Conservation (phyloP, 73 alveolate species). For the Paramecium octaurelia region DNA sequence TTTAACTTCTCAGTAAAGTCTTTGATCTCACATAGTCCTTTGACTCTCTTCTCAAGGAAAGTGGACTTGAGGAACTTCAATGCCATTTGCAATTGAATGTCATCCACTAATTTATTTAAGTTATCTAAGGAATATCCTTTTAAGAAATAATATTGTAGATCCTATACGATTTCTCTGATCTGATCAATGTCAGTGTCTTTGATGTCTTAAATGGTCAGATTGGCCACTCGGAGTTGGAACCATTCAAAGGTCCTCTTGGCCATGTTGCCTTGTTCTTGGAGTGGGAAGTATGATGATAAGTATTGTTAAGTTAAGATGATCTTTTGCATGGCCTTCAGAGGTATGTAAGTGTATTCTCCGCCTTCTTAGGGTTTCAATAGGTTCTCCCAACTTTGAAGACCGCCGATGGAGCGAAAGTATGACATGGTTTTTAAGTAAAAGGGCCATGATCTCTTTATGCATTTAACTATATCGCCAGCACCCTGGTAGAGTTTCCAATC, state of each 20-base stretch:
- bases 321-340: background rate
- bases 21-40: conserved; percentile 72
- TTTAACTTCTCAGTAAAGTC: conserved; percentile 62
- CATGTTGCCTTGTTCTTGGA: conserved; percentile 11
- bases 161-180: conserved; percentile 51
- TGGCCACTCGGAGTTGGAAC: conserved; percentile 49
- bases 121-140: conserved; percentile 45
- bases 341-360: conserved; percentile 45
- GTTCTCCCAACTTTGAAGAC: conserved; percentile 38
- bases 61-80: conserved; percentile 65
- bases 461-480: background rate
- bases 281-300: background rate
- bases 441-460: background rate
- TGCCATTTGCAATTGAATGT: conserved; percentile 61
- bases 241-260: conserved; percentile 35
- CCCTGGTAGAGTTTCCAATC: conserved; percentile 42
- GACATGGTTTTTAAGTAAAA: background rate
- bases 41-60: conserved; percentile 73
- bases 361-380: background rate
- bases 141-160: background rate
- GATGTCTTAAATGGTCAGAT: conserved; percentile 61
- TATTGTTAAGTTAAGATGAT: background rate
- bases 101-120: conserved; percentile 43
- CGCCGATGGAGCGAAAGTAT: background rate
- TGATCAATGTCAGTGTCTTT: conserved; percentile 70